These are phyloP conservation scores for Penicillium crystallinum DNA, from an alignment of 495 filamentous ascomycete species.

Conservation along the genomic window DNA sequence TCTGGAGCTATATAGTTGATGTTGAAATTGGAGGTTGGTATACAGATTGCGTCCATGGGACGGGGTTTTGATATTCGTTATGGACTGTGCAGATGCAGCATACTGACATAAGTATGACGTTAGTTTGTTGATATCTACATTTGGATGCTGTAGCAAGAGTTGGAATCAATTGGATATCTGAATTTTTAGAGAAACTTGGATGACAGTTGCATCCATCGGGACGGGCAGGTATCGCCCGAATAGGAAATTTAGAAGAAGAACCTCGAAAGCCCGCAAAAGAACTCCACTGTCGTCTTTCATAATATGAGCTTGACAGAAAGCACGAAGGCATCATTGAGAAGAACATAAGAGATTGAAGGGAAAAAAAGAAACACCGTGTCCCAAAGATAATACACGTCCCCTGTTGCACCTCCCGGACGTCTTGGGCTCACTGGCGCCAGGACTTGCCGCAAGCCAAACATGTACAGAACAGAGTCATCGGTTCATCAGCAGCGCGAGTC, in stretches of 20 bases:
- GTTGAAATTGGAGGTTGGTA: background rate
- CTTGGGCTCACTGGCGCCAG: slow-evolving; percentile 38
- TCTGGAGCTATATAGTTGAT: background rate
- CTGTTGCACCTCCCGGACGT: background rate
- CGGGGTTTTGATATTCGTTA: too few relatives aligned
- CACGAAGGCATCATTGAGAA: background rate
- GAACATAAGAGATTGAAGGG: background rate
- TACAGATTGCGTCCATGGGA: too few relatives aligned
- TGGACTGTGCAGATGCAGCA: background rate
- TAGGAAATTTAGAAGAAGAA: background rate
- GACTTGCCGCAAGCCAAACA: slow-evolving; percentile 49
- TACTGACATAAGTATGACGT: slow-evolving; percentile 3
- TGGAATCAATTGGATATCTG: background rate
- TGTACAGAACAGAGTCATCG: slow-evolving; percentile 44
- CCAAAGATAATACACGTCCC: slow-evolving; percentile 17
- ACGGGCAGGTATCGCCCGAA: background rate
- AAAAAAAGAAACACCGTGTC: slow-evolving; percentile 11
- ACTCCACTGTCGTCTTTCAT: slow-evolving; percentile 12
- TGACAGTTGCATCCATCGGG: background rate
- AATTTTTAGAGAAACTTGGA: background rate
- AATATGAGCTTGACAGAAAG: slow-evolving; percentile 1
- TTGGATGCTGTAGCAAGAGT: background rate
- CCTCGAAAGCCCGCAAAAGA: slow-evolving; percentile 2
- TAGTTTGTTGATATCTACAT: background rate
- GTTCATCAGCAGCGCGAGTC: slow-evolving; percentile 84